phyloP scores from a whole-genome alignment of 2,329 filamentous ascomycete genomes.

The Ophiostoma novo-ulmi region DNA sequence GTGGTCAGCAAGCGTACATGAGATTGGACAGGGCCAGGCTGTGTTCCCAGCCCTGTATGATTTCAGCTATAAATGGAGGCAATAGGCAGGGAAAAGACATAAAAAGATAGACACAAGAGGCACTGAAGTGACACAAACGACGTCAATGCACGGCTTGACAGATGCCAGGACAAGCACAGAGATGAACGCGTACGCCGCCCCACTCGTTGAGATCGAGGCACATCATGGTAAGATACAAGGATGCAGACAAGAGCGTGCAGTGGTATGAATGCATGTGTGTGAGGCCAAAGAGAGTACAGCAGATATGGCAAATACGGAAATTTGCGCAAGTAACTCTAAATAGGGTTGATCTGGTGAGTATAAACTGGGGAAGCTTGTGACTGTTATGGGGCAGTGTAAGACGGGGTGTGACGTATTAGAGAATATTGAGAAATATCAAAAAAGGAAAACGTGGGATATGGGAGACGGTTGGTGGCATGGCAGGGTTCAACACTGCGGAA shows the following conservation, averaged over 20 bases:
- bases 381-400: slow-evolving; percentile 13
- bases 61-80: neutral
- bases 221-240: neutral
- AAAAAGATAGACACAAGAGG: neutral
- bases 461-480: neutral
- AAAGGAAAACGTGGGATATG: neutral
- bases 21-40: neutral
- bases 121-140: neutral
- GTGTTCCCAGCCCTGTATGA: slow-evolving; percentile 13
- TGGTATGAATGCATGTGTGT: neutral
- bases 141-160: slow-evolving; percentile 8
- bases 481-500: neutral
- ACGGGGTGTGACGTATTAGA: slow-evolving; percentile 1
- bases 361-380: neutral
- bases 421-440: neutral
- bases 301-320: neutral
- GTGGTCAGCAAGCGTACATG: neutral
- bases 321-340: neutral
- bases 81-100: neutral
- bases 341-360: neutral
- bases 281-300: neutral
- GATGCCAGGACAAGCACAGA: neutral
- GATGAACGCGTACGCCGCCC: slow-evolving; percentile 15
- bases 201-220: slow-evolving; percentile 6
- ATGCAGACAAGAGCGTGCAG: neutral